Evolutionary conservation across 257 asterid species (phyloP).

Genomic region (Forsythia suspensa): DNA sequence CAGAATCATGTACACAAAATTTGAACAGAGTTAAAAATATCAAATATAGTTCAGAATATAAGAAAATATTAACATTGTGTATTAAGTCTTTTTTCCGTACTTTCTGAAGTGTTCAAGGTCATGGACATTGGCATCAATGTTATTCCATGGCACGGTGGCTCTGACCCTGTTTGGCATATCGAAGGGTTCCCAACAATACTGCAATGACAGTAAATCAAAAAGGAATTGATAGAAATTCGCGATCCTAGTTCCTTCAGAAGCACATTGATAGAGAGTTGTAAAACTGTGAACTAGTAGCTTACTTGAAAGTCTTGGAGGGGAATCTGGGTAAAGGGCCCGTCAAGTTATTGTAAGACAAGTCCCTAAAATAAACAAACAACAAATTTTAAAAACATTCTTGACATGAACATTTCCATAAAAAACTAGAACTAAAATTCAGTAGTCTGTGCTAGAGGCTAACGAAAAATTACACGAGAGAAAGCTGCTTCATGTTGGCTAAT

Average conservation of each 20-base stretch:
- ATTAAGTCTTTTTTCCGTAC: slow-evolving; percentile 35
- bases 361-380: slow-evolving; percentile 47
- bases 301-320: slow-evolving; percentile 86
- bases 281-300: slow-evolving; percentile 27
- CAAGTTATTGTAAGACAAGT: slow-evolving; percentile 92
- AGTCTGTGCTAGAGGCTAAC: slow-evolving; percentile 12
- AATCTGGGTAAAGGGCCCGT: slow-evolving; percentile 79
- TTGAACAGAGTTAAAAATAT: not conserved
- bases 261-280: not conserved
- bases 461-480: slow-evolving; percentile 69
- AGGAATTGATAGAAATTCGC: slow-evolving; percentile 1
- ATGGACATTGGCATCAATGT: slow-evolving; percentile 88
- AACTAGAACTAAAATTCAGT: not conserved
- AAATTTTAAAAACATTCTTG: slow-evolving; percentile 8
- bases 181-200: slow-evolving; percentile 85
- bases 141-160: slow-evolving; percentile 59
- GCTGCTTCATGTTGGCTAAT: slow-evolving; percentile 68
- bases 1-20: not conserved
- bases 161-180: slow-evolving; percentile 64
- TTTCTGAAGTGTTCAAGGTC: slow-evolving; percentile 65
- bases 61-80: not conserved
- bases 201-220: slow-evolving; percentile 17
- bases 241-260: slow-evolving; percentile 4
- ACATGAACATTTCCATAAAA: not conserved
- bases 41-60: not conserved